Evolutionary conservation across 331 rosid species (phyloP).

Genomic region (Spiraea crenata): DNA sequence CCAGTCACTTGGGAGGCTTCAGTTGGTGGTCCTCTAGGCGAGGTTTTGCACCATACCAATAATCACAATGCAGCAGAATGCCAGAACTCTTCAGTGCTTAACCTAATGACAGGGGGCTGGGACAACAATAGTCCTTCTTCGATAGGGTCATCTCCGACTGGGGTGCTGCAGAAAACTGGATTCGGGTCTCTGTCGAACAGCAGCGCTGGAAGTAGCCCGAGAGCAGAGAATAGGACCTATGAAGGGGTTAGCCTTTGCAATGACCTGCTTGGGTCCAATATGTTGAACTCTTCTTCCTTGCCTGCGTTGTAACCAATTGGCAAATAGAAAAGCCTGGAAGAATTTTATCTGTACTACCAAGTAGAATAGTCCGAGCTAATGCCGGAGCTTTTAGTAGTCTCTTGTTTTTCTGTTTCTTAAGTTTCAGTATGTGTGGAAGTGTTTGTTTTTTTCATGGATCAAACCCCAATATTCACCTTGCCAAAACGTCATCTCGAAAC

Average conservation of each 20-base stretch:
- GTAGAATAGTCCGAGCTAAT: slow-evolving; percentile 3
- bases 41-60: slow-evolving; percentile 64
- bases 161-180: slow-evolving; percentile 70
- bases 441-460: too few relatives aligned
- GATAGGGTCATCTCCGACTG: slow-evolving; percentile 83
- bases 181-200: slow-evolving; percentile 81
- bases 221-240: slow-evolving; percentile 51
- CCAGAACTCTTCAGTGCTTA: slow-evolving; percentile 62
- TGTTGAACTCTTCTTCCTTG: slow-evolving; percentile 39
- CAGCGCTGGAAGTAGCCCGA: slow-evolving; percentile 92
- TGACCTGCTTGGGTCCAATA: slow-evolving; percentile 53
- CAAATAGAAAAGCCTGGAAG: not conserved
- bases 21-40: slow-evolving; percentile 94
- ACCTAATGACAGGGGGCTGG: slow-evolving; percentile 77
- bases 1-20: slow-evolving; percentile 83
- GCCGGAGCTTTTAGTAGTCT: slow-evolving; percentile 8
- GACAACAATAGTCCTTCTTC: slow-evolving; percentile 59
- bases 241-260: slow-evolving; percentile 69
- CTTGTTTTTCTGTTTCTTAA: not conserved
- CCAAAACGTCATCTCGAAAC: too few relatives aligned
- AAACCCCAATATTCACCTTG: too few relatives aligned
- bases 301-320: slow-evolving; percentile 38
- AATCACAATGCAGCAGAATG: slow-evolving; percentile 39
- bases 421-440: too few relatives aligned
- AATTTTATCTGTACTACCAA: slow-evolving; percentile 15